Evolutionary conservation across 2,329 filamentous ascomycete genomes (phyloP), one percentile per base, ranked within the genome.

Genomic region (Pseudogymnoascus sp.): DNA sequence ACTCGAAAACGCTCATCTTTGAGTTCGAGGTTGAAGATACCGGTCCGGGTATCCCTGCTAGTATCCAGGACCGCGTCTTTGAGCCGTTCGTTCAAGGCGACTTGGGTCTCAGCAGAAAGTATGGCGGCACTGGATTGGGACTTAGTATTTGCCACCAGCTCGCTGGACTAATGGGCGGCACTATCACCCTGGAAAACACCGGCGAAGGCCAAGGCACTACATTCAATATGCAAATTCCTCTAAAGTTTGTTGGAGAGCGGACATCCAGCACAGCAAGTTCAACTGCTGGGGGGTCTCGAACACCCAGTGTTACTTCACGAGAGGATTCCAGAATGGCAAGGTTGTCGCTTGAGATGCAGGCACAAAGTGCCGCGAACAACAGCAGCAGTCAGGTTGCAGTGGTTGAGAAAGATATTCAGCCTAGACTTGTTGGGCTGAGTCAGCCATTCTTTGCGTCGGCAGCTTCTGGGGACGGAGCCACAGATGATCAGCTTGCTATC

Each of bases 21-120:
- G 89, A 96, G 71, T 96, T 96, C 65, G 89, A 96, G 72, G 91
- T 96, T 0, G 83, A 91, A 72, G 93, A 97, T 68, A 93, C 88
- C 0, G 93, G 93, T 0, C 92, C 91, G 0, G 93, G 93, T 28
- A 96, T 96, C 63, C 85, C 91, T 0, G 83, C 87, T 5, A 78
- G 88, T 66, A 84, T 96, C 74, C 91, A 92, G 69, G 80, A 90
- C 63, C 88, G 88, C 68, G 91, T 97, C 8, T 97, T 97, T 72
- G 93, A 96, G 73, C 93, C 93, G 0, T 97, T 97, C 71, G 90
- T 96, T 0, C 93, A 97, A 75, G 93, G 90, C n/a, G 92, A 96
- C 72, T 78, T 95, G 1, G 90, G 91, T 0, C 77, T 97, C 14
- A 96, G 89, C 77, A 96, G 91, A 74, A 95, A 95, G 71, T 96